phyloP scores from a whole-genome alignment of 768 basidiomycete genomes.

The Lactarius indigo region DNA sequence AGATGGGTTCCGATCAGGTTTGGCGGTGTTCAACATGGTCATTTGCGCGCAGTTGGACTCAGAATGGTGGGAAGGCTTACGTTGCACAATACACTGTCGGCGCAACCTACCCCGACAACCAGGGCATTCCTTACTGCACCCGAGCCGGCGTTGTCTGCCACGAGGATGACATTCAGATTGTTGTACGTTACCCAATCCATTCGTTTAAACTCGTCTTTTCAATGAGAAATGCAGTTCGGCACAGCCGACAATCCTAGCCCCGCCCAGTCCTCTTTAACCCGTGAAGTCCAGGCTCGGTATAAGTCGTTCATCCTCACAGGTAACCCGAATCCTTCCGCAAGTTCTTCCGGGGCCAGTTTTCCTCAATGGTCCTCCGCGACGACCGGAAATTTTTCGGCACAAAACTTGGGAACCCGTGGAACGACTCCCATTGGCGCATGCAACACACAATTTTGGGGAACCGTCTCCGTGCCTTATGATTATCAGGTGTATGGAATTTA shows the following conservation, averaged over 20 bases:
- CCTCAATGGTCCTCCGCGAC: conserved; percentile 53
- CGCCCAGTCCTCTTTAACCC: conserved; percentile 54
- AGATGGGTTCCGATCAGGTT: conserved; percentile 62
- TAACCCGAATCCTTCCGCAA: conserved; percentile 60
- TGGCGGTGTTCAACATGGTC: conserved; percentile 73
- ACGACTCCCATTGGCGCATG: conserved; percentile 55
- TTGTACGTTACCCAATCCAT: conserved; percentile 43
- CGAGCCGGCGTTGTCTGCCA: conserved; percentile 63
- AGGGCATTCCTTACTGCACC: conserved; percentile 51
- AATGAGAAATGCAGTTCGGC: conserved; percentile 38
- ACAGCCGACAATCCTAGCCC: conserved; percentile 53
- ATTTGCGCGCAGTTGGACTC: conserved; percentile 65
- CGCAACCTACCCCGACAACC: conserved; percentile 69
- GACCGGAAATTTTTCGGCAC: conserved; percentile 49
- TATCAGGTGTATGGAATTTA: conserved; percentile 53
- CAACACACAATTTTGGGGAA: conserved; percentile 65
- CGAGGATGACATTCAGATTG: conserved; percentile 78
- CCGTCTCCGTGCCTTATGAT: conserved; percentile 53
- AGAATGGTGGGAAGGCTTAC: conserved; percentile 59
- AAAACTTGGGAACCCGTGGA: conserved; percentile 59
- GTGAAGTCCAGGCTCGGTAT: conserved; percentile 70
- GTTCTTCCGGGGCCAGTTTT: conserved; percentile 43
- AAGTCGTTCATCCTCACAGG: conserved; percentile 60
- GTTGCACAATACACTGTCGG: conserved; percentile 65
- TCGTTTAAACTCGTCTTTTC: conserved; percentile 33